Base-by-base conservation (phyloP, 768 basidiomycete species). In the Collybia sp. region DNA sequence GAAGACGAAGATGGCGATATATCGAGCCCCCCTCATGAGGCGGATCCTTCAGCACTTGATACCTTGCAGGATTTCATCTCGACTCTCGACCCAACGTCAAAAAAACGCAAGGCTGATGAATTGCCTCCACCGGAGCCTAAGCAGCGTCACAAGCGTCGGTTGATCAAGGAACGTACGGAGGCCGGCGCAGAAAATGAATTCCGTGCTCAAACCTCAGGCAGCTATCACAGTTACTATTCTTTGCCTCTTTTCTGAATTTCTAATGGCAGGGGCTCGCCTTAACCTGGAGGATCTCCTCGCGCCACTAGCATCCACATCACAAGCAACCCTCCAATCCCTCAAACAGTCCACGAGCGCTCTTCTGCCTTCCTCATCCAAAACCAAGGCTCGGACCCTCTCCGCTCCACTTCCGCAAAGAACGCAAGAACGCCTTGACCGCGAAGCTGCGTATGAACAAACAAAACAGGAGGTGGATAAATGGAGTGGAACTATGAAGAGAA, bases 391-490 rank as follows among this genome's bases (percentile, higher is more conserved):
- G 25, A 71, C 85, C 0, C 72, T 95, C 5, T 68, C 90, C 3
- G 91, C 90, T 0, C 95, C 95, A 0, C 70, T 99, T 0, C 92
- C 92, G 8, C 83, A 85, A 16, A 79, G 93, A 30, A 79, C 85
- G 0, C 90, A 96, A 61, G 93, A 96, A 50, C 84, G 88, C 37
- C 69, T 97, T 1, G 92, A 96, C 54, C 83, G 95, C 41, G 84
- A 93, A 59, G 95, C 93, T 6, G 95, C 95, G 0, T 96, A 95
- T 60, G 93, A 93, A 56, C 79, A 88, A 64, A 97, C 94, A 3
- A 92, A 90, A 60, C 77, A 80, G 51, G 94, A 97, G 62, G 86
- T 95, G 2, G 82, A 88, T 52, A 96, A 95, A 70, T 98, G 95
- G 96, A 80, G 80, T 19, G 82, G 80, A 5, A 89, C 91, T 2